Evolutionary conservation across 2,329 filamentous ascomycete genomes (phyloP).

Genomic region (Blastomyces emzantsi): DNA sequence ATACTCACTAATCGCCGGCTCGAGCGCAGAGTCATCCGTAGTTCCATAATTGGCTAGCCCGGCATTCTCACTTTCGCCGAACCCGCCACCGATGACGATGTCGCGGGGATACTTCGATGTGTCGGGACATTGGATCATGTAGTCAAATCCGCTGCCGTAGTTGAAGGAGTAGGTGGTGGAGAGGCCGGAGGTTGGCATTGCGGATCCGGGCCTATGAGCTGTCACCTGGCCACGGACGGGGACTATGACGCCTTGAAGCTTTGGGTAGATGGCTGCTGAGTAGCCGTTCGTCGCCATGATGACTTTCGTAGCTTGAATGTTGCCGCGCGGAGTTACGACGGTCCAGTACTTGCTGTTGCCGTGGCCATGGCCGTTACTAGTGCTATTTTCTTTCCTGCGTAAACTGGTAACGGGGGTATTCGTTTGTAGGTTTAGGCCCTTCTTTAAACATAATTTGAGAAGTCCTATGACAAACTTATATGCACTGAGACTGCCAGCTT

Average conservation of each 20-base stretch:
- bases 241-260: constrained; percentile 41
- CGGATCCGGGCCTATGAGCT: constrained; percentile 24
- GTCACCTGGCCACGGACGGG: constrained; percentile 46
- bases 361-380: neutral
- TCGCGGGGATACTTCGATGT: constrained; percentile 13
- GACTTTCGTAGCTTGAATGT: constrained; percentile 36
- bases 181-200: constrained; percentile 13
- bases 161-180: constrained; percentile 18
- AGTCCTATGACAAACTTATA: constrained; percentile 38
- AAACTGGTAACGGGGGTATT: constrained; percentile 23
- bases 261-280: constrained; percentile 38
- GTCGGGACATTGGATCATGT: constrained; percentile 27
- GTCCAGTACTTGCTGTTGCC: constrained; percentile 7
- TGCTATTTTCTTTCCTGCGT: constrained; percentile 1
- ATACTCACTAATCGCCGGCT: constrained; percentile 19
- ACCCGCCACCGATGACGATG: constrained; percentile 21
- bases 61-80: constrained; percentile 15
- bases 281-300: constrained; percentile 49
- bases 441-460: constrained; percentile 37
- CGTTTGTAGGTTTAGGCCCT: constrained; percentile 26
- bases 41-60: constrained; percentile 21
- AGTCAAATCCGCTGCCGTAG: constrained; percentile 29
- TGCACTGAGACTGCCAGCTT: constrained; percentile 36
- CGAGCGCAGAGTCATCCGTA: constrained; percentile 16
- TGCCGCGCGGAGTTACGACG: constrained; percentile 38